Base-by-base conservation (phyloP, 768 basidiomycete genomes). In the Pulveroboletus sp. region DNA sequence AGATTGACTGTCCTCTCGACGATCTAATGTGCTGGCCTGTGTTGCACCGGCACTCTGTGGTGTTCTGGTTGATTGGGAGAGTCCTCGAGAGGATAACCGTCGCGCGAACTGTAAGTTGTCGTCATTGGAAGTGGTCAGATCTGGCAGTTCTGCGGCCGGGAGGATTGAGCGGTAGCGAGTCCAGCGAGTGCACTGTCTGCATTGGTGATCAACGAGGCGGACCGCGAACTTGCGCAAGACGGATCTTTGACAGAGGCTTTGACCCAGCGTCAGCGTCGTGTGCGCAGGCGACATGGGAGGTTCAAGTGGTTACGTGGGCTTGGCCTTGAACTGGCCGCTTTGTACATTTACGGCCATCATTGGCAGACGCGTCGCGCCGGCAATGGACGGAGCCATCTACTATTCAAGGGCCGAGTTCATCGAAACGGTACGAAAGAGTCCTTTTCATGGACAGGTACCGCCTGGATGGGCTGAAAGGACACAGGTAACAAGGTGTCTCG, bases 401-500 rank as follows among this genome's bases (percentile, higher is more conserved):
- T 92, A 93, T 65, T 80, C 85, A 11, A 85, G 85, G 56, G 73
- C 81, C 28, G 91, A 93, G 68, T 93, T 85, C 69, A 93, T 93
- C 39, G 91, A 93, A 73, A 93, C 90, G 49, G 90, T 90, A 66
- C 49, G 76, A 37, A 42, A n/a, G 9, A 28, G 32, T 46, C 12
- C 44, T 21, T 31, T 24, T 3, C 11, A 18, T 31, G 8, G 31
- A 5, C 42, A 45, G 14, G 48, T 18, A 24, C 33, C 35, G 26
- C 28, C 44, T 43, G 43, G 47, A 61, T 50, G 37, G 18, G 27
- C 39, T 39, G 30, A 52, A 67, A 93, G 91, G 93, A 94, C 65
- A 94, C 92, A 54, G 92, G 91, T 39, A 95, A 98, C 75, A 95
- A 95, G 69, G 94, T 97, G 39, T 94, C 91, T 36, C 81, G 92